Evolutionary conservation across 148 eudicot genomes (phyloP).

Genomic region (Drosera capensis): DNA sequence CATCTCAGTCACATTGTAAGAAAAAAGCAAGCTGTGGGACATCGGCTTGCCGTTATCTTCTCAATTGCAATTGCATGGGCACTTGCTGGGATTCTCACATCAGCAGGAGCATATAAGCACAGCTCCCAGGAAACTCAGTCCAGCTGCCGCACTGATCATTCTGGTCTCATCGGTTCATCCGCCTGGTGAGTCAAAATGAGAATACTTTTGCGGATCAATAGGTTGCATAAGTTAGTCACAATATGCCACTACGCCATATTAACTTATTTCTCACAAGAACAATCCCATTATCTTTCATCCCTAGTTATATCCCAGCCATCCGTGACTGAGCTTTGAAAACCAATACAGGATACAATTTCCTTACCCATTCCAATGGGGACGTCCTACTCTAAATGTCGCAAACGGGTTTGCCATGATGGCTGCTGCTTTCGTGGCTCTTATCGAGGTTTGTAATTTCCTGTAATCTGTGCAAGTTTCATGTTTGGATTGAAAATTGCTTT

Average conservation of each 20-base stretch:
- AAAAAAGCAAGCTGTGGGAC: conserved; percentile 27
- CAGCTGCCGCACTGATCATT: conserved; percentile 75
- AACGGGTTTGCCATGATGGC: conserved; percentile 63
- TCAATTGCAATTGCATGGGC: conserved; percentile 64
- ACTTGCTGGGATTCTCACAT: conserved; percentile 67
- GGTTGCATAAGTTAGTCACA: not conserved
- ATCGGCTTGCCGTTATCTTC: conserved; percentile 40
- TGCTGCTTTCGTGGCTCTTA: conserved; percentile 66
- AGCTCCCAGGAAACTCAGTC: conserved; percentile 49
- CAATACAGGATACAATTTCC: not conserved
- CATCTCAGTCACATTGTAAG: conserved; percentile 34
- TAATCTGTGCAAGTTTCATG: not conserved
- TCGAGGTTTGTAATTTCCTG: conserved; percentile 36
- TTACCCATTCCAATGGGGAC: conserved; percentile 84
- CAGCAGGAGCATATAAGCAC: conserved; percentile 59
- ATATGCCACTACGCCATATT: no score
- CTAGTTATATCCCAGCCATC: not conserved
- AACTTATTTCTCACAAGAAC: no score
- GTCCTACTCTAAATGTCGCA: conserved; percentile 47
- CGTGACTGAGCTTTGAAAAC: not conserved
- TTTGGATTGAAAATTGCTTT: not conserved
- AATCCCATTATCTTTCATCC: not conserved
- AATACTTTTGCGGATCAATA: not conserved
- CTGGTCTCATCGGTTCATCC: conserved; percentile 61
- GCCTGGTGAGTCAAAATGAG: conserved; percentile 38